Evolutionary conservation across 2,329 filamentous ascomycete species (phyloP), one percentile per base, ranked within the genome.

Genomic region (Hymenoscyphus fructigenus): DNA sequence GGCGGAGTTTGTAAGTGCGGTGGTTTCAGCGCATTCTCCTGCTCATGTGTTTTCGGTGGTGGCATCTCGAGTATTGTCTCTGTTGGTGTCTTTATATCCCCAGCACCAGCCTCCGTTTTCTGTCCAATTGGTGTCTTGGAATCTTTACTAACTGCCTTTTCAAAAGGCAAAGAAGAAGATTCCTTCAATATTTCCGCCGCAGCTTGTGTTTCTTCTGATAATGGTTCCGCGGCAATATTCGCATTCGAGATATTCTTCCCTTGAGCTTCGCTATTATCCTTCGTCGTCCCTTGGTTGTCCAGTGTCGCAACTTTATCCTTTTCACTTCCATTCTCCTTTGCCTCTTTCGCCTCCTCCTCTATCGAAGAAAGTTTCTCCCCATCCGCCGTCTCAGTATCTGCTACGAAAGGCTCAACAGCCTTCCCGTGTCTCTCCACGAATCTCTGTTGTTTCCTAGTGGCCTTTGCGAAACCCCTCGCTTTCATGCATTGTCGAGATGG

Each of bases 1-100:
- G 89, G 91, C 7, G 91, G 86, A 0, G 91, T 85, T 58, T 87
- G 83, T 75, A 91, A 85, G 75, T 93, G 88, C 4, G 89, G 89
- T 26, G 86, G 84, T 69, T 84, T 83, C 58, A 79, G 77, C 29
- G 80, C 73, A 61, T 80, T 73, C 56, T 73, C 64, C 41, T 74
- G 67, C 55, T 75, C 74, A 14, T 71, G 70, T n/a, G 73, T 72
- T 57, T 80, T 76, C 7, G 81, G 79, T 4, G 80, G 77, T 15
- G 77, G 72, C 79, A 83, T 81, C 62, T 80, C 78, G 36, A 81
- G 71, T 5, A 87, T 81, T 1, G 81, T 82, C 65, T 86, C 83
- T 65, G 85, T 79, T 1, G 82, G 82, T 1, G 81, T 44, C 38
- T 57, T 57, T 29, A 38, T 58, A 57, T 62, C 58, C 38, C 67